phyloP scores from a whole-genome alignment of 495 filamentous ascomycete species.

The Daldinia childiae region DNA sequence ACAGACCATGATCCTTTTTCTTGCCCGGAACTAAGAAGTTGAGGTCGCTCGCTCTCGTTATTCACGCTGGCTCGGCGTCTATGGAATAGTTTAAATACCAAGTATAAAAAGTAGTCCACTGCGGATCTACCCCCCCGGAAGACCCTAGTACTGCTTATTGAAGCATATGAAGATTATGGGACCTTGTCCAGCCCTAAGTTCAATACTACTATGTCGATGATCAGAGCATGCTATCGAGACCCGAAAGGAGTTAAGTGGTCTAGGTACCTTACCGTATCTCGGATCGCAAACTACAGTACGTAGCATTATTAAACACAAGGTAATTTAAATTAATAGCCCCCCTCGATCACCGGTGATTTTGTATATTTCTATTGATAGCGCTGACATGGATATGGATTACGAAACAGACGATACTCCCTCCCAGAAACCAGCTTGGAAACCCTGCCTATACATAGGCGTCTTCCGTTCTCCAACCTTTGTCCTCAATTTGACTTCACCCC shows the following conservation, averaged over 20 bases:
- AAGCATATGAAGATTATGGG: neutral
- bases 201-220: neutral
- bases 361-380: neutral
- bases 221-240: neutral
- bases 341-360: neutral
- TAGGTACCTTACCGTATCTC: neutral
- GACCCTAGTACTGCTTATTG: neutral
- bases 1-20: slow-evolving; percentile 24
- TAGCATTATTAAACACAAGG: neutral
- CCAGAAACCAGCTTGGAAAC: neutral
- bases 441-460: neutral
- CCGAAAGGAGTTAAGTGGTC: neutral
- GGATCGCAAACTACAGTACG: neutral
- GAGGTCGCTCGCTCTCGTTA: slow-evolving; percentile 23
- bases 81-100: slow-evolving; percentile 27
- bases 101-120: neutral
- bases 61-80: slow-evolving; percentile 23
- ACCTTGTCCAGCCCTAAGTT: neutral
- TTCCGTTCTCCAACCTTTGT: neutral
- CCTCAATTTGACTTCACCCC: neutral
- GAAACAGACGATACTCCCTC: neutral
- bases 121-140: neutral
- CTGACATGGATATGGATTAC: neutral
- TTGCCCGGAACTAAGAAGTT: slow-evolving; percentile 5
- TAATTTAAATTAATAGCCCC: neutral